Evolutionary conservation across 179 eudicot species (phyloP).

Genomic region (Corrigiola litoralis): DNA sequence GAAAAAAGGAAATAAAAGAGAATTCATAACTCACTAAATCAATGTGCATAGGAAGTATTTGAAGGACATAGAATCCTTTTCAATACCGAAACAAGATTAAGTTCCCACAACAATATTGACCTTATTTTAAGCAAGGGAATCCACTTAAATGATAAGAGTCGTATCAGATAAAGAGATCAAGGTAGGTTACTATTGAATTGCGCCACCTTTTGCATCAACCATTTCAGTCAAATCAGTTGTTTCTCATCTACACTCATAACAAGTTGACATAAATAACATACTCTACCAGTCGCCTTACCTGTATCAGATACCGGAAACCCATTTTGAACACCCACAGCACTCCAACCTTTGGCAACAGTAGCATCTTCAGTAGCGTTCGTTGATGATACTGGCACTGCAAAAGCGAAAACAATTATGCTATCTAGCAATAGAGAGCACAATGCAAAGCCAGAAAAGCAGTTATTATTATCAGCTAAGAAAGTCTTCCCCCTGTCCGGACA

Average conservation of each 20-base stretch:
- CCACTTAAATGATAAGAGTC: no score
- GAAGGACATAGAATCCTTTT: no score
- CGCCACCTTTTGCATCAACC: neutral
- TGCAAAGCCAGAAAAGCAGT: neutral
- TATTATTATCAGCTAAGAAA: neutral
- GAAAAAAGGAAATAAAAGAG: no score
- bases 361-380: neutral
- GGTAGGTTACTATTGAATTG: neutral
- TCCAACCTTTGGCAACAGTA: neutral
- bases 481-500: neutral
- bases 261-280: neutral
- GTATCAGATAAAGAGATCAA: no score
- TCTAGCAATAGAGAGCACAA: neutral
- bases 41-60: no score
- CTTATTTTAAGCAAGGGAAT: no score
- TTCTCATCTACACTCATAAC: neutral
- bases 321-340: conserved; percentile 11
- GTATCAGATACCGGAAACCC: conserved; percentile 9
- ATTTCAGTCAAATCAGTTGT: neutral
- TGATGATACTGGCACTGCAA: conserved; percentile 1
- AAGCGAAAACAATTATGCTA: neutral
- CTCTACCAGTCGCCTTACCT: conserved; percentile 25
- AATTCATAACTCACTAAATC: no score
- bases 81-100: no score
- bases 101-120: no score